Base-by-base conservation (phyloP, 495 filamentous ascomycete genomes). In the Apiosordaria backusii region DNA sequence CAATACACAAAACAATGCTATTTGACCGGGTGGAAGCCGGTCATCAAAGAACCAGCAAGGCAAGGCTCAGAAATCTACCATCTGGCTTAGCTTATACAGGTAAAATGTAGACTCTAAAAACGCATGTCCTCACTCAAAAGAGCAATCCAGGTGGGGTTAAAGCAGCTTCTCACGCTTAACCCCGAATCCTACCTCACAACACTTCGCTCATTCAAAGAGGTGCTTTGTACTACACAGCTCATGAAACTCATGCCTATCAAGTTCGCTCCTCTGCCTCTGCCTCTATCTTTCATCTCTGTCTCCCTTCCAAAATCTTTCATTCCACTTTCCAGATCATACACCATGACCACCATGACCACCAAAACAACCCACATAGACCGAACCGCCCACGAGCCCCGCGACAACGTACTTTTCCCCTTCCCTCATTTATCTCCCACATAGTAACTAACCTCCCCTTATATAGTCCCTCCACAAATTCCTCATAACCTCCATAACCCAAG, bases 311-410 rank as follows among this genome's bases (percentile, higher is more conserved):
- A 15, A 18, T 45, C 10, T 57, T n/a, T 57, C 19, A 57, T 25
- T 40, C 50, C 18, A 60, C 35, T n/a, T 40, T 60, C 26, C 21
- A 50, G 16, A 40, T 40, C 22, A 25, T n/a, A 15, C 50, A 29
- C 53, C 45, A 25, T 50, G 13, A 22, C 13, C 29, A 35, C 24
- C 35, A 2, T 25, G 1, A 64, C 62, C 5, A 70, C 50, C 50
- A 77, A 74, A 70, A 66, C 73, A 59, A 73, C 70, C 62, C 84
- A 86, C 61, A 69, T 83, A 15, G 83, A 92, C 69, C 87, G 92
- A 62, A 96, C 92, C 7, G 87, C 89, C 2, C 15, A 61, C 13
- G 59, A 61, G 21, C 59, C 59, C 27, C 59, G 59, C 5, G 59
- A 61, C 24, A 19, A 25, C 27, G 59, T 61, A 40, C 27, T 13